Evolutionary conservation across 2,329 filamentous ascomycete species (phyloP), one percentile per base, ranked within the genome.

Genomic region (Epichloe uncinata): DNA sequence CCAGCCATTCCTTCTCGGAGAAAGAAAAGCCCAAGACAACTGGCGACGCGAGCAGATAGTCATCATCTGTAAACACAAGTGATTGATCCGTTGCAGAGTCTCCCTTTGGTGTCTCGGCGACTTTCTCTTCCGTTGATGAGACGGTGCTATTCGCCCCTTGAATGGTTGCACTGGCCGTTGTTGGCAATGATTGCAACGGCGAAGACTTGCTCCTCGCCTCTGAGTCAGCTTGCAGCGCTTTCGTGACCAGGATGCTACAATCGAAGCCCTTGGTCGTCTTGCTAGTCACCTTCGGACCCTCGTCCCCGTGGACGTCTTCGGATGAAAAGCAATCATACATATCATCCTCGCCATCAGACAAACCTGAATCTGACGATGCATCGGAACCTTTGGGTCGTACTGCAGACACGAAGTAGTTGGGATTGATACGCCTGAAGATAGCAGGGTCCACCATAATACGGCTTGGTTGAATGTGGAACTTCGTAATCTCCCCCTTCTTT

Each of bases 21-120:
- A 95, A 94, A 1, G 87, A 80, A 58, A 95, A 95, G 0, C 89
- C 90, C 2, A 94, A 75, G 0, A 95, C 86, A 0, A 94, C 82
- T 0, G 89, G 85, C 2, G 86, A 91, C 2, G 88, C 82, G 45
- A 94, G 83, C 5, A 95, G 71, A 22, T 93, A 83, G 57, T 95
- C 86, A 54, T 94, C 87, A 45, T 93, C 86, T 0, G 77, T 85
- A 62, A 93, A 90, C 18, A 77, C 71, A 1, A 74, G 13, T 74
- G 15, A 58, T 6, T 45, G 40, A 13, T 56, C 53, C 9, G 56
- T 49, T 15, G 33, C 22, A 15, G 52, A 40, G 13, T 58, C 57
- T 12, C 56, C 53, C 11, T 50, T 43, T 8, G 53, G 47, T 5
- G 51, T 52, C 7, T 50, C 48, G 6, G 48, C 35, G 3, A 46